Base-by-base conservation (phyloP, 768 basidiomycete genomes). In the Boletus rex-veris region DNA sequence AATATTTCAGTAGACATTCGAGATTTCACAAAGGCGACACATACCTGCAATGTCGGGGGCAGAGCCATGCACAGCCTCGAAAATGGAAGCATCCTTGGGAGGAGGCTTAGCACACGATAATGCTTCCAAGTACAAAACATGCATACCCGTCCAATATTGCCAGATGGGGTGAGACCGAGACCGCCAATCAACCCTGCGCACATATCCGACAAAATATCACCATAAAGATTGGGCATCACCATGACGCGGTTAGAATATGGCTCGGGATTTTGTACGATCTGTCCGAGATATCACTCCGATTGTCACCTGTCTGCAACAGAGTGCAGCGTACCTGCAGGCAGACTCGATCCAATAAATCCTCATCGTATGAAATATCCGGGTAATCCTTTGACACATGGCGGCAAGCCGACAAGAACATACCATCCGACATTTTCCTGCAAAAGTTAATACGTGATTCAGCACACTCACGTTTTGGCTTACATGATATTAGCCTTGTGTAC, bases 401-500 rank as follows among this genome's bases (percentile, higher is more conserved):
- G 74, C 97, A 98, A 21, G 97, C 97, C 38, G 92, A 89, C 73
- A 99, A 77, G 81, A 99, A 99, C 94, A 98, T 97, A 57, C 97
- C 97, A 71, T 99, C 97, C 18, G 96, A 98, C 90, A 98, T 93
- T 86, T 98, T 98, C 94, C 94, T 97, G 66, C 28, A 18, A 45
- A 47, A 47, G 48, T 65, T 9, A 67, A 38, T 58, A 62, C 50
- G 31, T 53, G 46, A 52, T 33, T 28, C 37, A 31, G 19, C 38
- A 45, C 6, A 49, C 31, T 10, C 48, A 33, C 53, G 41, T 16
- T 33, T 24, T 21, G 18, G 74, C 88, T 54, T 59, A 94, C 96
- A 98, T 98, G 79, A 99, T 98, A 70, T 96, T 97, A 21, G 97
- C 97, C 77, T 99, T 99, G 80, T 99, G 97, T 26, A 99, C 97